These are phyloP conservation scores for Phyllostachys edulis DNA, from an alignment of 176 grass and related monocot species.

Conservation along the genomic window DNA sequence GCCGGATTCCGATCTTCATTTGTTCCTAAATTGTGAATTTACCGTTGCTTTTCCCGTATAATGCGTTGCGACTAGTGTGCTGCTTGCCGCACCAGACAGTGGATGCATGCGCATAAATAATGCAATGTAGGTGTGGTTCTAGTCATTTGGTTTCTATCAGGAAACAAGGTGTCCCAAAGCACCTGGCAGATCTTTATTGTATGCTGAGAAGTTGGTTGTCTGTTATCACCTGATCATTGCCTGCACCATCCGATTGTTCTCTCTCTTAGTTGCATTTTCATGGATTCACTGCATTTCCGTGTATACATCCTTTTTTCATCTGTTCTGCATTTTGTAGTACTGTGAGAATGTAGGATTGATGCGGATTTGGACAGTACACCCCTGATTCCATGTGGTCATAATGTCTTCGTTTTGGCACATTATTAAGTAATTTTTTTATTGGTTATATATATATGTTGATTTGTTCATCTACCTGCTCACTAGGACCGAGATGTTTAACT, in stretches of 20 bases:
- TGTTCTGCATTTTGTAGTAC: background rate
- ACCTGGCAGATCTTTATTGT: background rate
- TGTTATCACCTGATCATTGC: background rate
- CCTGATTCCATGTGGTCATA: background rate
- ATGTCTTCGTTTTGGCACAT: background rate
- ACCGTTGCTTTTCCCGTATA: background rate
- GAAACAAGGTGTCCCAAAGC: background rate
- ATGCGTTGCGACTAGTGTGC: background rate
- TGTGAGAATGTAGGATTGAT: background rate
- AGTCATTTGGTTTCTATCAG: background rate
- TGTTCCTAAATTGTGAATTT: background rate
- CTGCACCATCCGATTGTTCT: background rate
- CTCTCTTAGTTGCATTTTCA: background rate
- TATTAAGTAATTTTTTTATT: background rate
- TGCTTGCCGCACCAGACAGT: background rate
- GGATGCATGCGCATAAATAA: background rate
- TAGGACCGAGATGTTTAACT: background rate
- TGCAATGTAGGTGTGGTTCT: background rate
- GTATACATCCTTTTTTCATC: background rate
- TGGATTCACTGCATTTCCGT: too few relatives aligned
- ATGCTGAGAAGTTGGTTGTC: background rate
- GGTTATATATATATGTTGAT: background rate
- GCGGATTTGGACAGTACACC: background rate
- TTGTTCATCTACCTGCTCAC: background rate
- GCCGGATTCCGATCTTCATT: background rate